Evolutionary conservation across 2,329 filamentous ascomycete species (phyloP).

Genomic region (Chrysoporthe puriensis): DNA sequence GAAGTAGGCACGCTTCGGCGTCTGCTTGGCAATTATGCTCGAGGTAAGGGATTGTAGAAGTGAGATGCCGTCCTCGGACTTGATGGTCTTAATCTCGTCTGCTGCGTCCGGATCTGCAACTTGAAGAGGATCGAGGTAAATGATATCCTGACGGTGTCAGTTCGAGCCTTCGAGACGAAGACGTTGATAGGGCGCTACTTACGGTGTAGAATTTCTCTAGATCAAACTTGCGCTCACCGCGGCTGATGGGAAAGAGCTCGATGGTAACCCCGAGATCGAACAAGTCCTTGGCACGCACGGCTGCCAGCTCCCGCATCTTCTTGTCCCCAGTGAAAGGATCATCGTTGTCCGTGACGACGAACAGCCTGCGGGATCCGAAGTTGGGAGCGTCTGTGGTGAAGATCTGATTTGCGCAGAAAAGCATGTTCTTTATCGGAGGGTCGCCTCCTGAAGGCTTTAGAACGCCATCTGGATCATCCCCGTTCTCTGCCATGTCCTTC

Average conservation of each 20-base stretch:
- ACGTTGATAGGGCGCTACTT: conserved; percentile 37
- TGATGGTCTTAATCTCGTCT: conserved; percentile 63
- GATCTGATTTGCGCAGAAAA: conserved; percentile 95
- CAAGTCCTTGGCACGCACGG: conserved; percentile 88
- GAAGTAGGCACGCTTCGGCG: conserved; percentile 83
- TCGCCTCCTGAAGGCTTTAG: conserved; percentile 70
- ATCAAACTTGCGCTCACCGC: conserved; percentile 72
- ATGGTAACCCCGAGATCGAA: conserved; percentile 93
- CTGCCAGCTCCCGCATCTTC: conserved; percentile 72
- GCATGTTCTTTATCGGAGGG: conserved; percentile 82
- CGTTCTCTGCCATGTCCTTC: conserved; percentile 76
- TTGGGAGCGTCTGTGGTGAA: conserved; percentile 95
- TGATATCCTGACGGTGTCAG: conserved; percentile 69
- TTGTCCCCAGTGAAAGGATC: conserved; percentile 78
- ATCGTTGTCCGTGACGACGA: conserved; percentile 94
- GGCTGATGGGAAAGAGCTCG: conserved; percentile 88
- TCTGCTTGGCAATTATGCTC: conserved; percentile 88
- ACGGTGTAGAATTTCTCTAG: conserved; percentile 89
- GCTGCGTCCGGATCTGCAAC: conserved; percentile 68
- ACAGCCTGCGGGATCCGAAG: conserved; percentile 89
- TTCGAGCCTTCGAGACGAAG: background rate
- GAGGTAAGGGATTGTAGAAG: conserved; percentile 80
- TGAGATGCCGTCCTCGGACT: conserved; percentile 74
- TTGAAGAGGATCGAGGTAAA: conserved; percentile 71
- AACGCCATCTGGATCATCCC: conserved; percentile 70